phyloP scores from a whole-genome alignment of 2,329 filamentous ascomycete species.

The Blastomyces emzantsi region DNA sequence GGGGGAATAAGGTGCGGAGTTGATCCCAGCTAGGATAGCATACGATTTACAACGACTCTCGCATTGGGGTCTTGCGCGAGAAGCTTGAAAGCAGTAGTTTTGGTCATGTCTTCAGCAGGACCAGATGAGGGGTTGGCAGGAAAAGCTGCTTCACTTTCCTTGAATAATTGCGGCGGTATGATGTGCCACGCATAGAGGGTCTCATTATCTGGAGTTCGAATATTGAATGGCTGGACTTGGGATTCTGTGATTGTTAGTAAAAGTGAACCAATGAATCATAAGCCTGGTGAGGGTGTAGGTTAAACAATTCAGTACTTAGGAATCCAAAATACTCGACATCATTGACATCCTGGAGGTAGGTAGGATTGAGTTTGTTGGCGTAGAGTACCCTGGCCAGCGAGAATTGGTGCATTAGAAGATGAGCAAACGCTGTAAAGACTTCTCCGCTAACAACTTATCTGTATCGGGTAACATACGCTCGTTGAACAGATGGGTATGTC shows the following conservation, averaged over 20 bases:
- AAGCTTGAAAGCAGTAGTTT: constrained; percentile 43
- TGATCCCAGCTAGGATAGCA: constrained; percentile 9
- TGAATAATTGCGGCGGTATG: constrained; percentile 67
- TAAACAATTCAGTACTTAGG: constrained; percentile 47
- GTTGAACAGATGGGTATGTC: constrained; percentile 62
- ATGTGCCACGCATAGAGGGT: constrained; percentile 85
- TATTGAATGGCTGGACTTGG: constrained; percentile 77
- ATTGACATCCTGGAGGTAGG: constrained; percentile 62
- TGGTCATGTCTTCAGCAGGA: constrained; percentile 38
- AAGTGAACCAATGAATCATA: background rate
- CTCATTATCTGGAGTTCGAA: constrained; percentile 66
- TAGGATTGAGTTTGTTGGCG: constrained; percentile 66
- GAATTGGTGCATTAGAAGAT: background rate
- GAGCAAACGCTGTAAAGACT: background rate
- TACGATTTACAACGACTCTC: constrained; percentile 49
- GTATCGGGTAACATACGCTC: constrained; percentile 53
- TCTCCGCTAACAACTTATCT: background rate
- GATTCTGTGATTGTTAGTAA: constrained; percentile 48
- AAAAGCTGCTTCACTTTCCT: constrained; percentile 58
- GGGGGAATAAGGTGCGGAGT: constrained; percentile 16
- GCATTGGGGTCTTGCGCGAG: constrained; percentile 44
- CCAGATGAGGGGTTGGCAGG: constrained; percentile 47
- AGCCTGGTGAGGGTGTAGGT: background rate
- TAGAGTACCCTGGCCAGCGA: constrained; percentile 60
- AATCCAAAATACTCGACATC: constrained; percentile 79